These are phyloP conservation scores for Melampsora americana DNA, from an alignment of 1,284 basidiomycete genomes.

Conservation along the genomic window DNA sequence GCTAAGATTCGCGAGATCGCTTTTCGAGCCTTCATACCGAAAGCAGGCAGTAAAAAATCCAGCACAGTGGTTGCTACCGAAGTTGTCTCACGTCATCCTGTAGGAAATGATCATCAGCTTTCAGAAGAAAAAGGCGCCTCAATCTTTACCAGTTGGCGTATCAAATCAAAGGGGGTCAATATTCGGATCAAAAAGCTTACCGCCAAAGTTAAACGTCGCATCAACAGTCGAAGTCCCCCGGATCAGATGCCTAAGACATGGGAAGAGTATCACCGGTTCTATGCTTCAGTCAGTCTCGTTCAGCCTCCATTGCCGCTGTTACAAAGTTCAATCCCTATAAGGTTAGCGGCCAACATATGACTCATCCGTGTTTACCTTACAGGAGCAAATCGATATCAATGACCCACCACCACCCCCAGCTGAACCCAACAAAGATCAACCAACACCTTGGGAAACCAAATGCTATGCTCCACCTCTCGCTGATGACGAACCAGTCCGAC, in stretches of 20 bases:
- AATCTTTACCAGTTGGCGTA: slow-evolving; percentile 23
- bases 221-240: slow-evolving; percentile 47
- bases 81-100: not conserved
- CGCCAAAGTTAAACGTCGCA: slow-evolving; percentile 14
- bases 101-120: not conserved
- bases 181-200: slow-evolving; percentile 13
- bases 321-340: not conserved
- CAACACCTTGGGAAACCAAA: slow-evolving; percentile 44
- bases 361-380: not conserved
- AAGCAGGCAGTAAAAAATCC: slow-evolving; percentile 1
- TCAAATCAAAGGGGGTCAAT: slow-evolving; percentile 18
- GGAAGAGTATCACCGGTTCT: slow-evolving; percentile 47
- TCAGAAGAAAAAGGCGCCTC: not conserved
- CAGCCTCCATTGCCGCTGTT: not conserved
- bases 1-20: not conserved
- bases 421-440: not conserved
- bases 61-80: not conserved
- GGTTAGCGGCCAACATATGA: no score
- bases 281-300: slow-evolving; percentile 46
- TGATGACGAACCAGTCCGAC: slow-evolving; percentile 45
- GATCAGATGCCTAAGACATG: slow-evolving; percentile 48
- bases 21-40: slow-evolving; percentile 4
- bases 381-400: slow-evolving; percentile 48
- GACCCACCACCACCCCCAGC: slow-evolving; percentile 47
- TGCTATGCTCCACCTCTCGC: slow-evolving; percentile 45